Evolutionary conservation across 2,329 filamentous ascomycete species (phyloP), one percentile per base, ranked within the genome.

Genomic region (Xylariaceae sp.): DNA sequence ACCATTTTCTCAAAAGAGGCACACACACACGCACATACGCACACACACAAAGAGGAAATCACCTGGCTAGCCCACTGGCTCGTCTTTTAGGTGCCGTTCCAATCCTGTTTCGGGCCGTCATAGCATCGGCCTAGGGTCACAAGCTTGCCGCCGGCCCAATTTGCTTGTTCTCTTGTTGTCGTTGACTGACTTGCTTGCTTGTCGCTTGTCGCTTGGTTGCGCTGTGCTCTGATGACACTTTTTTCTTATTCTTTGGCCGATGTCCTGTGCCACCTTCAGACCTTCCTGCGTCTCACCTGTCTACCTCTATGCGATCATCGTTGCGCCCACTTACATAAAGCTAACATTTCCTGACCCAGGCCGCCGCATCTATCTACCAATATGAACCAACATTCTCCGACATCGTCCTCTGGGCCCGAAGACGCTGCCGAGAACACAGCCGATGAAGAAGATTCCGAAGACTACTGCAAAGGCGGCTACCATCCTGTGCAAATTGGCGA

Each of bases 401-500:
- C 89, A 49, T 90, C 90, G 50, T 85, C 87, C 53, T 91, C 88
- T 59, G 90, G 90, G 43, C 87, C 86, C 67, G 92, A 94, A 76
- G 93, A 96, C 74, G 83, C 86, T 67, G 86, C 89, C 75, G 93
- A 97, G 70, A 93, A 95, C 73, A 96, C 94, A 34, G 94, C 93
- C 71, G 95, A 98, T 74, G 95, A 99, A 78, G 95, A 99, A 78
- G 95, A 99, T 76, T 96, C 92, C 44, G 94, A 98, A 77, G 95
- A 99, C 76, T 99, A 99, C 80, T 97, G 94, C 85, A 98, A 98
- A 78, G 95, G 95, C 70, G 95, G 95, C 60, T 99, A 98, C 76
- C 95, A 99, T 73, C 95, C 95, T 2, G 95, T 99, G 46, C 84
- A 87, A 69, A 89, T 98, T 59, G 95, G 95, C 69, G 95, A 99